These are phyloP conservation scores for Vigna unguiculata DNA, from an alignment of 306 rosid genomes.

Conservation along the genomic window DNA sequence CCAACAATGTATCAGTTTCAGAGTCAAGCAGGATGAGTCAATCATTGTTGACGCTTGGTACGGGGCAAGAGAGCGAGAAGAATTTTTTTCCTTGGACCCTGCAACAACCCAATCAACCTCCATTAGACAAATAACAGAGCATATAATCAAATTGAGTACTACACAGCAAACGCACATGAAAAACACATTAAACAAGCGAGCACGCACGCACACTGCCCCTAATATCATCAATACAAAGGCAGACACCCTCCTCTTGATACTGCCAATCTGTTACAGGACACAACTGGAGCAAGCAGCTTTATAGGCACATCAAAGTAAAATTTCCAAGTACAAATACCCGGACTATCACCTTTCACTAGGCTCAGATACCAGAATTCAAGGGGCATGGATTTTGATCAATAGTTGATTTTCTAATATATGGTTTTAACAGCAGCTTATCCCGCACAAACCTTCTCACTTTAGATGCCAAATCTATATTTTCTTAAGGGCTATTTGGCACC, in stretches of 20 bases:
- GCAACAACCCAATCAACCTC: constrained; percentile 53
- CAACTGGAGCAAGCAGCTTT: neutral
- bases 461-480: neutral
- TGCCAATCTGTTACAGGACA: neutral
- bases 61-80: constrained; percentile 79
- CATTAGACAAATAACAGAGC: constrained; percentile 40
- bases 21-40: constrained; percentile 43
- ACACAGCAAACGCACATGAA: constrained; percentile 10
- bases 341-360: constrained; percentile 11
- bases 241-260: neutral
- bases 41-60: constrained; percentile 64
- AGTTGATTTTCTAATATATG: too few relatives aligned
- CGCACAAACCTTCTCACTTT: too few relatives aligned
- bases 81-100: constrained; percentile 97
- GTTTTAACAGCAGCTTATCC: too few relatives aligned
- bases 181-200: neutral
- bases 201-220: neutral
- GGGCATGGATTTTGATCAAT: too few relatives aligned
- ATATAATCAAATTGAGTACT: constrained; percentile 1
- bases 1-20: constrained; percentile 31
- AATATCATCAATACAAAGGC: too few relatives aligned
- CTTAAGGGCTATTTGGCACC: neutral
- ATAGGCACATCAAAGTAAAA: neutral
- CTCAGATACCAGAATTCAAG: constrained; percentile 11
- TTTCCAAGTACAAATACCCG: constrained; percentile 23